Evolutionary conservation across 805 yeast genomes (phyloP).

Genomic region (Monosporozyma solicola): DNA sequence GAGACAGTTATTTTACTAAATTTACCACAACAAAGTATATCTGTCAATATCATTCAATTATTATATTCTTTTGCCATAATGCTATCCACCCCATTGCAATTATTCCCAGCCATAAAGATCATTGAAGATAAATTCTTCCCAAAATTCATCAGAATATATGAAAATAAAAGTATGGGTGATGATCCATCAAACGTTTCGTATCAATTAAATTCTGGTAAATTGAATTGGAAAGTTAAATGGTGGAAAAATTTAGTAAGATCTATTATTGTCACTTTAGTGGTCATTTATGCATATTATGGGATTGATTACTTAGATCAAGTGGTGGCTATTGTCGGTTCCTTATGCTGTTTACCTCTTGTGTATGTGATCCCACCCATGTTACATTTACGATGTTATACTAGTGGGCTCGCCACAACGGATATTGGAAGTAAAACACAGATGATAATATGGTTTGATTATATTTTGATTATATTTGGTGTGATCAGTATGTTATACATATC

Average conservation of each 20-base stretch:
- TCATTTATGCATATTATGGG: constrained; percentile 55
- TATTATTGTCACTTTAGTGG: constrained; percentile 43
- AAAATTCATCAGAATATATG: constrained; percentile 20
- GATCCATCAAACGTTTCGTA: constrained; percentile 3
- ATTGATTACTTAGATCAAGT: constrained; percentile 62
- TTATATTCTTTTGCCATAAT: constrained; percentile 68
- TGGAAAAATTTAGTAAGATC: constrained; percentile 52
- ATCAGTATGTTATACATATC: constrained; percentile 61
- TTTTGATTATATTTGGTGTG: constrained; percentile 47
- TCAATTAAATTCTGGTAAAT: constrained; percentile 45
- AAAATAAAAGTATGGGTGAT: constrained; percentile 7
- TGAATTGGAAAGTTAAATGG: constrained; percentile 50
- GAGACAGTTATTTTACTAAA: constrained; percentile 64
- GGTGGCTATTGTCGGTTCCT: constrained; percentile 74
- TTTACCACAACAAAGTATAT: constrained; percentile 56
- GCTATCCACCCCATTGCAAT: constrained; percentile 70
- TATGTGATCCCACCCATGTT: constrained; percentile 80
- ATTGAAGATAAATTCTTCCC: constrained; percentile 57
- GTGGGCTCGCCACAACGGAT: constrained; percentile 8
- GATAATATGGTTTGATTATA: constrained; percentile 37
- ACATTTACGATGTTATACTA: constrained; percentile 43
- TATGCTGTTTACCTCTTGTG: constrained; percentile 79
- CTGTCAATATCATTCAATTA: constrained; percentile 57
- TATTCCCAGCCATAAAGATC: constrained; percentile 70
- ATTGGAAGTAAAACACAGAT: background rate